Evolutionary conservation across 768 basidiomycete species (phyloP), one percentile per base, ranked within the genome.

Genomic region (Tephrocybe sp.): DNA sequence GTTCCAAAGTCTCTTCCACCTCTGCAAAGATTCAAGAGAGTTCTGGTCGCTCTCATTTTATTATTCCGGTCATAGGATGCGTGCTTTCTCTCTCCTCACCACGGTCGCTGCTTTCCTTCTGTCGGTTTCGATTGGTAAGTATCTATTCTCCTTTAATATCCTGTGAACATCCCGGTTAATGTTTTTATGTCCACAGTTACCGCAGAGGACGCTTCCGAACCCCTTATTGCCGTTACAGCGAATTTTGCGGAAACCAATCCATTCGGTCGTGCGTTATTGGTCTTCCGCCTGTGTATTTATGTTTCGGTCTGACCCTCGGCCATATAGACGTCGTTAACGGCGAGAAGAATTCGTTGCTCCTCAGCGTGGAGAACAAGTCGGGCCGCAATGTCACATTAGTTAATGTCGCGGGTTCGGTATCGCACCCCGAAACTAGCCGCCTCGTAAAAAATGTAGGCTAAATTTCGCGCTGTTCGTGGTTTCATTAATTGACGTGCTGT

Each of bases 321-420:
- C n/a, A n/a, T 54, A n/a, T 60, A 92, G 90, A 91, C 51, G 72
- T 92, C 41, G 83, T 92, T 26, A 93, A 93, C 58, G 90, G 90
- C 51, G 87, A 90, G 73, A 82, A 78, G 61, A 93, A 91, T 63
- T 69, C 77, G 26, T 69, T 93, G 27, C 68, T 68, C 21, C 66
- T 93, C 41, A 66, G 74, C 22, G 74, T 92, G 11, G 89, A 90
- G 67, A 93, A 90, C 68, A 87, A 80, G 64, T 86, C 87, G 9
- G 79, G 79, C 57, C 77, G 75, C 59, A 88, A 91, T 54, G 74
- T 87, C 41, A 89, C 87, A 2, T 69, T 92, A 15, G 64, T 82
- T 52, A 77, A 69, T 57, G 74, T 88, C 50, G 76, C 79, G 44
- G 89, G 86, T 35, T 84, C 87, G 28, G 71, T 92, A 58, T 79